Percentiles rank a stretch among this genome's conserved stretches.
These are phyloP conservation scores for Aspergillus puulaauensis DNA, from an alignment of 2,329 filamentous ascomycete genomes.

Conservation along the genomic window DNA sequence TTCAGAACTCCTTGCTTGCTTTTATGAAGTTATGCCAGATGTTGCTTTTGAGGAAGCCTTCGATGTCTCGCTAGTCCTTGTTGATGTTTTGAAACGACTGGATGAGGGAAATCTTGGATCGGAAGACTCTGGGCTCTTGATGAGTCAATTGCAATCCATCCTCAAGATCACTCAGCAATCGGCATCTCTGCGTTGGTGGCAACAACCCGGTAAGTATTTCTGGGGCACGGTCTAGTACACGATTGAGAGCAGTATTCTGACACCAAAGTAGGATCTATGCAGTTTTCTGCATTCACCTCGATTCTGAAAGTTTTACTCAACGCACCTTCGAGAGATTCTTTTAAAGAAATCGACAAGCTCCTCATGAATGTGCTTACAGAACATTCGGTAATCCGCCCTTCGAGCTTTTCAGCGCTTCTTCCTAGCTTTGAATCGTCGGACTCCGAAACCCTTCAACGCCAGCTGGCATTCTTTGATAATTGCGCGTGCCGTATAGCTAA, in stretches of 20 bases:
- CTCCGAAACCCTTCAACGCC: constrained; percentile 29
- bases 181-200: constrained; percentile 86
- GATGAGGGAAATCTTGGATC: constrained; percentile 48
- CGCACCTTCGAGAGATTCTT: constrained; percentile 30
- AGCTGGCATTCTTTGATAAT: constrained; percentile 78
- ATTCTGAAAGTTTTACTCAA: constrained; percentile 40
- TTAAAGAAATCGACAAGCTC: constrained; percentile 34
- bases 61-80: constrained; percentile 77
- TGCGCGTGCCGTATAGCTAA: constrained; percentile 73
- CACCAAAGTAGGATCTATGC: constrained; percentile 31
- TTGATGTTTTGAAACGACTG: constrained; percentile 64
- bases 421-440: constrained; percentile 39
- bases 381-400: constrained; percentile 36
- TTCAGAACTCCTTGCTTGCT: constrained; percentile 77
- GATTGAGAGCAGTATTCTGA: background rate
- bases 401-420: constrained; percentile 39
- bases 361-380: constrained; percentile 37
- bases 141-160: constrained; percentile 78
- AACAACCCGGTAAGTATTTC: constrained; percentile 57
- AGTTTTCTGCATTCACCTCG: constrained; percentile 42
- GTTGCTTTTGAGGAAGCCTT: constrained; percentile 80
- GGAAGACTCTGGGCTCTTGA: constrained; percentile 56
- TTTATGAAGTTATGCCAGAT: constrained; percentile 79
- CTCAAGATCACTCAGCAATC: constrained; percentile 78
- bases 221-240: background rate